These are phyloP conservation scores for Phialemoniopsis sp. DNA, from an alignment of 2,329 filamentous ascomycete genomes.

Conservation along the genomic window DNA sequence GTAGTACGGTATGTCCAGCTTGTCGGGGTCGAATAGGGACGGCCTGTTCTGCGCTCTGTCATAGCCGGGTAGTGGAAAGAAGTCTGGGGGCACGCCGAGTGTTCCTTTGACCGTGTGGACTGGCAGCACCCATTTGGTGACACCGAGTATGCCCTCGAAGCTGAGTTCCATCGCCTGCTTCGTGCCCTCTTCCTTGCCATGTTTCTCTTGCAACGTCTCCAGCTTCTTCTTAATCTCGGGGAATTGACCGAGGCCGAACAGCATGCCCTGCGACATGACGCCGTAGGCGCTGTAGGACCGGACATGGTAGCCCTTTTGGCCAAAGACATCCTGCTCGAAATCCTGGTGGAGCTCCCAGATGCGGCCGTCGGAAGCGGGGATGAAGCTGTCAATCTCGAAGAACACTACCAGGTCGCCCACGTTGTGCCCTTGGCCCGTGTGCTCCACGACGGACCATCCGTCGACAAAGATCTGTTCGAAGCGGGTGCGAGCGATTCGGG, in stretches of 20 bases:
- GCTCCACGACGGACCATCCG: conserved; percentile 19
- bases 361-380: conserved; percentile 13
- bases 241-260: conserved; percentile 15
- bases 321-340: conserved; percentile 5
- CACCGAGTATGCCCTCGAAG: conserved; percentile 17
- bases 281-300: conserved; percentile 9
- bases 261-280: conserved; percentile 21
- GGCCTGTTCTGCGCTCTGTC: conserved; percentile 19
- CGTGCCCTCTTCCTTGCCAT: conserved; percentile 7
- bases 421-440: conserved; percentile 4
- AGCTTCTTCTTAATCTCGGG: conserved; percentile 10
- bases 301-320: conserved; percentile 16
- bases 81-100: conserved; percentile 14
- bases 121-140: conserved; percentile 20
- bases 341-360: conserved; percentile 12
- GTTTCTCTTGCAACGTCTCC: conserved; percentile 8
- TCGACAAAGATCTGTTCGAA: conserved; percentile 14
- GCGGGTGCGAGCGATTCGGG: conserved; percentile 6
- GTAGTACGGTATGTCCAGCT: conserved; percentile 13
- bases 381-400: conserved; percentile 25
- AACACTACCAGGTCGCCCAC: conserved; percentile 20
- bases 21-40: conserved; percentile 7
- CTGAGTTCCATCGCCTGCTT: conserved; percentile 11
- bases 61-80: conserved; percentile 20
- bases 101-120: conserved; percentile 1